Evolutionary conservation across 2,329 filamentous ascomycete genomes (phyloP), one percentile per base, ranked within the genome.

Genomic region (Cladophialophora chaetospira): DNA sequence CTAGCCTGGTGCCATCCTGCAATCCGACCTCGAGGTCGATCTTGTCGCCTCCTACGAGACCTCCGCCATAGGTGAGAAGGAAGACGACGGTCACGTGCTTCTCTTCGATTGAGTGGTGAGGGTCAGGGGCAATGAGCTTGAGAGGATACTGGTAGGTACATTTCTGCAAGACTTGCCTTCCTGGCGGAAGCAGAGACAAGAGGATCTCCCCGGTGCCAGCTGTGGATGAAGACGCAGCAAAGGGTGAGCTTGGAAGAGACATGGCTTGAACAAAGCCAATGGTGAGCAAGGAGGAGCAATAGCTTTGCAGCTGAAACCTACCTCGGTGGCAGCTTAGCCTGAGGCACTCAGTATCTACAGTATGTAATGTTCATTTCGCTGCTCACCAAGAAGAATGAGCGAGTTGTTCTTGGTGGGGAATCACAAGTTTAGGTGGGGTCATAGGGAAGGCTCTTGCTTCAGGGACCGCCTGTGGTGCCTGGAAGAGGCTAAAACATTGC

Each of bases 131-230:
- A 60, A 99, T 89, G 55, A 99, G 82, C 73, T 99, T 99, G 44
- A 99, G 81, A 1, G 94, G 94, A 68, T 97, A 99, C 71, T 96
- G 91, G 71, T 95, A 97, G 31, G 86, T 87, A 63, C 96, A 83
- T 28, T 81, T 83, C 59, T 87, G 84, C 26, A 96, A 81, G 43
- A 86, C 85, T 11, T 89, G 89, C 45, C 82, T 82, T 23, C 82
- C 81, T 28, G 87, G 86, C 31, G 92, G 89, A 8, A 92, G 80
- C 4, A 89, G 76, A 17, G 83, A 83, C 55, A 91, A 84, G 51
- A 91, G 79, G 64, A 97, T 88, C 63, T 80, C 82, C 59, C 94
- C 94, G 69, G 89, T 81, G 55, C 94, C 94, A 19, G 92, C 84
- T 51, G 80, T 79, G 21, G 89, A 88, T 35, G 87, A 82, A 25